Percentiles rank a stretch among this genome's conserved stretches.
phyloP scores from a whole-genome alignment of 2,329 filamentous ascomycete species.

The Pezicula carpinea region DNA sequence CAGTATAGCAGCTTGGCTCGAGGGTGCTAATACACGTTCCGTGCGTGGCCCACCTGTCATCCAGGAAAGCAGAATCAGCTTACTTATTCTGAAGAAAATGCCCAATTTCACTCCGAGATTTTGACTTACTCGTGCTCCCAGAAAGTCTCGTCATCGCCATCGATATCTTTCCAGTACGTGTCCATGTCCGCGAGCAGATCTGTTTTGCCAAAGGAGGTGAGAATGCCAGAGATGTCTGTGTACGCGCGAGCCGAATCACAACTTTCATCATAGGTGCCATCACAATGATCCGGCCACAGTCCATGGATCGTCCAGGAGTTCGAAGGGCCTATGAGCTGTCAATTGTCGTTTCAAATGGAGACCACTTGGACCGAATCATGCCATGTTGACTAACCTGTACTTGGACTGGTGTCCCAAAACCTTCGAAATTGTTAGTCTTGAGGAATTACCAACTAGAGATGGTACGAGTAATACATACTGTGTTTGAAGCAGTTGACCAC shows the following conservation, averaged over 20 bases:
- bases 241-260: conserved; percentile 61
- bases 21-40: conserved; percentile 70
- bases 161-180: conserved; percentile 66
- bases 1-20: conserved; percentile 59
- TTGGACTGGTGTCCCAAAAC: conserved; percentile 68
- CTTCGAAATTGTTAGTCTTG: too few relatives aligned
- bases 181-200: conserved; percentile 63
- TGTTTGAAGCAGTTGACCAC: conserved; percentile 67
- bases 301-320: conserved; percentile 73
- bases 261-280: conserved; percentile 62
- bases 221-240: conserved; percentile 59
- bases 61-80: too few relatives aligned
- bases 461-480: conserved; percentile 43
- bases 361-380: too few relatives aligned
- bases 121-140: conserved; percentile 77
- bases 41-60: conserved; percentile 73
- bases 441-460: too few relatives aligned
- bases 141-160: conserved; percentile 58
- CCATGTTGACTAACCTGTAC: conserved; percentile 34
- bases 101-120: too few relatives aligned
- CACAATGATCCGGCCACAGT: conserved; percentile 62
- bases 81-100: too few relatives aligned
- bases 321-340: conserved; percentile 34
- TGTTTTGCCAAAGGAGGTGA: conserved; percentile 47
- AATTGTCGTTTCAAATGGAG: conserved; percentile 1